Evolutionary conservation across 805 yeast genomes (phyloP), one percentile per base, ranked within the genome.

Genomic region (Candida ponderosae): DNA sequence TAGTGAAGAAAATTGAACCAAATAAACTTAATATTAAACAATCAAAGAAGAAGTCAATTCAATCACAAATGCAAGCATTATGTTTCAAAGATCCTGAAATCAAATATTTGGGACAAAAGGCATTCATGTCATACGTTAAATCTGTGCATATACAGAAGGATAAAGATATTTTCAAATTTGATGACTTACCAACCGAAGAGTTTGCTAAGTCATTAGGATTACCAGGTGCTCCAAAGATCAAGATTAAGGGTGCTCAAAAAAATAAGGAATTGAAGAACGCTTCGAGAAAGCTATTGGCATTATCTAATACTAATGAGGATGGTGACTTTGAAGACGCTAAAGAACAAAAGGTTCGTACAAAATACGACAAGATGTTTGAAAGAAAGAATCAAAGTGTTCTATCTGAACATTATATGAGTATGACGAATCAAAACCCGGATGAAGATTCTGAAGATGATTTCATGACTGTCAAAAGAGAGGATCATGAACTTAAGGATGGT

Each of bases 141-240:
- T 85, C 96, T 3, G 73, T 93, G 6, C 80, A 81, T 54, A 66
- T 93, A 33, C 97, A 89, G 60, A 79, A 81, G 51, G 96, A 90
- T 54, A 87, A 87, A 57, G 83, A 79, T 29, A 79, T 89, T 11
- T 93, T 93, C 63, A 76, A 82, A 46, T 70, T 88, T 29, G 83
- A 79, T 11, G 75, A 76, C 34, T 56, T 90, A 4, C 94, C 96
- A 3, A 63, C 81, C 3, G 96, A 90, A 45, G 84, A 74, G 39
- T 88, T 68, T 59, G 97, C 99, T 5, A 74, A 74, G 41, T 83
- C 96, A 4, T 60, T 89, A 34, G 99, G 99, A 9, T 70, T 93
- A 31, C 96, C 97, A 1, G 96, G 97, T 38, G 96, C 96, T 4
- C 99, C 99, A 31, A 81, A 84, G 50, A 82, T 93, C 50, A 88